Base-by-base conservation (phyloP, 495 filamentous ascomycete genomes). In the Podospora didyma region DNA sequence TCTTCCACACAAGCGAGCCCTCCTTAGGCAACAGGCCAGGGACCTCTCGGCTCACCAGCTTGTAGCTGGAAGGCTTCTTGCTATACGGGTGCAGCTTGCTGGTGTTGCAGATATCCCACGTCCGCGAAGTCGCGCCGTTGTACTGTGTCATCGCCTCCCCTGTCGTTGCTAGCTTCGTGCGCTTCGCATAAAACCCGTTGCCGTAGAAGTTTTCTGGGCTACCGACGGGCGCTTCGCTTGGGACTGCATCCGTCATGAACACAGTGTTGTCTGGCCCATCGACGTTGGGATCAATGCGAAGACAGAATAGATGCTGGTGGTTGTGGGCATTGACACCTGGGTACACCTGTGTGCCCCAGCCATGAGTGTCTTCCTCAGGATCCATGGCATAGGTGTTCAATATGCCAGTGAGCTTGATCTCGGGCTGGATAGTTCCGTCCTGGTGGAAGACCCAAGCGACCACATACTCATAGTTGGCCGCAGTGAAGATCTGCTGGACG, bases 391-490 rank as follows among this genome's bases (percentile, higher is more conserved):
- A 96, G 14, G 93, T 97, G 74, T 96, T 96, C 16, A 97, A 75
- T 73, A 97, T 96, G 58, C 93, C 93, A 2, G 92, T 96, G 47
- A 96, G 85, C 69, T 94, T 96, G 73, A 97, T 88, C 73, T 97
- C 93, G 46, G 93, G 86, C 73, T 96, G 90, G 64, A 97, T 84
- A 12, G 92, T 95, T 49, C 90, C 93, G 62, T 96, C 93, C 70
- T 93, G 90, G 41, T 95, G 90, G 77, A 97, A 91, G 64, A 90
- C 85, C 90, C 92, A 96, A 75, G 94, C 88, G 10, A 76, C 86
- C 55, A 90, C 92, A 74, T 97, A 97, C 72, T 97, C 93, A 74
- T 97, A 97, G 75, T 97, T 97, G 49, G 92, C 91, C 9, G 92
- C 93, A 1, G 93, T 97, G 76, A 97, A 96, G 63, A 96, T 88